phyloP scores from a whole-genome alignment of 352 stramenopile species.

The Pythium phragmiticola region DNA sequence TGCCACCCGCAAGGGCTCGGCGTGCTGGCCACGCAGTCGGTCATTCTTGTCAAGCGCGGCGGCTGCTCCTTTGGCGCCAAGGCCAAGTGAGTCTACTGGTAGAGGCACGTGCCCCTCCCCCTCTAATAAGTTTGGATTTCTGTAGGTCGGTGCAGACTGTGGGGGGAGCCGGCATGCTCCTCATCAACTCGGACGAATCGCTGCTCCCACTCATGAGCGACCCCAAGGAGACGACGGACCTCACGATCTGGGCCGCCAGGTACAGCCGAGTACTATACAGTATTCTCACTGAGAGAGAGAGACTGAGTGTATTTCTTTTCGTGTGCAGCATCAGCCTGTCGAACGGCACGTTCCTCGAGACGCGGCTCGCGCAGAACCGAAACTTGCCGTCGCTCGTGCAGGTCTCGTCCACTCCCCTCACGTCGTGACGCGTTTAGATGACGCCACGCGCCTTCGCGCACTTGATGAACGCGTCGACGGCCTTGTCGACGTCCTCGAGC shows the following conservation, averaged over 20 bases:
- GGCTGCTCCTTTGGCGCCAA: conserved; percentile 66
- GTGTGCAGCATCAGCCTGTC: conserved; percentile 37
- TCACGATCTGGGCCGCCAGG: conserved; percentile 66
- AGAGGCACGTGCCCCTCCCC: not conserved
- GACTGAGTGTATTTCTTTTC: conserved; percentile 18
- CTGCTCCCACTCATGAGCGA: conserved; percentile 66
- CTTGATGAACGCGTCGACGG: conserved; percentile 91
- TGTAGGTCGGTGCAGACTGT: conserved; percentile 46
- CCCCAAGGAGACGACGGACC: conserved; percentile 43
- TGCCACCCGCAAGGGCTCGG: conserved; percentile 62
- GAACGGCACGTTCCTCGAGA: conserved; percentile 44
- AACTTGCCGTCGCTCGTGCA: conserved; percentile 59
- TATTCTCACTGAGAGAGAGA: not conserved
- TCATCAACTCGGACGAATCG: conserved; percentile 65
- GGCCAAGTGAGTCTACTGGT: conserved; percentile 38
- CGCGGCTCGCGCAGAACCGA: conserved; percentile 47
- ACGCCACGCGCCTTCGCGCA: conserved; percentile 81
- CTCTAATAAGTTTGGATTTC: not conserved
- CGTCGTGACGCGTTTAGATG: conserved; percentile 32
- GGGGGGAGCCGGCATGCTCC: conserved; percentile 55
- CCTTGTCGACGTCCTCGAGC: conserved; percentile 90
- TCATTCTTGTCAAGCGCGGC: conserved; percentile 70
- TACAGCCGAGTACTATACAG: conserved; percentile 17
- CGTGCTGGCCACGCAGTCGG: conserved; percentile 50
- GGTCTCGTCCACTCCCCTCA: conserved; percentile 19